Evolutionary conservation across 257 asterid species (phyloP).

Genomic region (Petrea volubilis): DNA sequence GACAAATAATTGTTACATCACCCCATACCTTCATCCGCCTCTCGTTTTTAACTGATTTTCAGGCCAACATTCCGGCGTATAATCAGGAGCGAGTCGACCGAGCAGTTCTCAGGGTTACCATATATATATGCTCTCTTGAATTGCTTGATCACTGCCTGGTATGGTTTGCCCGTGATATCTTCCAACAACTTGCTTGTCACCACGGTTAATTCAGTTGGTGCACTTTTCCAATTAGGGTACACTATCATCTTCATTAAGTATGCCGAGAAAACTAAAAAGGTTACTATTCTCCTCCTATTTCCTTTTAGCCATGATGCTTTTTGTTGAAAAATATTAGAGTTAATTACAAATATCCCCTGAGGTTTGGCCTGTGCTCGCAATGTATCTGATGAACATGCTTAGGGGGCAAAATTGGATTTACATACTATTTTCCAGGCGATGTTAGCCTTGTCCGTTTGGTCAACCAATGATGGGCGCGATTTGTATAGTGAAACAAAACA

Average conservation of each 20-base stretch:
- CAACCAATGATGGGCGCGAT: no score
- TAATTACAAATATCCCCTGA: no score
- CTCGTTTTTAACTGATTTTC: conserved; percentile 18
- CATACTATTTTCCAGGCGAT: no score
- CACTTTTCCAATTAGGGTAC: conserved; percentile 53
- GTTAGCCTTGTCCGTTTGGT: no score
- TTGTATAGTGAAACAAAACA: no score
- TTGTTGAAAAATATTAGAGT: no score
- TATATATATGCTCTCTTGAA: conserved; percentile 63
- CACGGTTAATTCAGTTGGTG: conserved; percentile 62
- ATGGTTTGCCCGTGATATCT: conserved; percentile 64
- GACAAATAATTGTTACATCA: neutral
- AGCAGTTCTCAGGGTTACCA: conserved; percentile 64
- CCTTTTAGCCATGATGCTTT: neutral
- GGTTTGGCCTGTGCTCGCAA: no score
- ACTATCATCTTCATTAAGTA: conserved; percentile 44
- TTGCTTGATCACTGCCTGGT: conserved; percentile 73
- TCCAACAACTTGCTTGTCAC: conserved; percentile 51
- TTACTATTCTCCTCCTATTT: neutral
- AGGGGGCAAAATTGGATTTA: no score
- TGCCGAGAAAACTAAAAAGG: conserved; percentile 50
- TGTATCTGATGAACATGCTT: no score
- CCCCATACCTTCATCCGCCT: neutral
- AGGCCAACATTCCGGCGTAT: conserved; percentile 70
- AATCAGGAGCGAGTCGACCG: conserved; percentile 55